Evolutionary conservation across 2,329 filamentous ascomycete species (phyloP).

Genomic region (Penicillium brasilianum): DNA sequence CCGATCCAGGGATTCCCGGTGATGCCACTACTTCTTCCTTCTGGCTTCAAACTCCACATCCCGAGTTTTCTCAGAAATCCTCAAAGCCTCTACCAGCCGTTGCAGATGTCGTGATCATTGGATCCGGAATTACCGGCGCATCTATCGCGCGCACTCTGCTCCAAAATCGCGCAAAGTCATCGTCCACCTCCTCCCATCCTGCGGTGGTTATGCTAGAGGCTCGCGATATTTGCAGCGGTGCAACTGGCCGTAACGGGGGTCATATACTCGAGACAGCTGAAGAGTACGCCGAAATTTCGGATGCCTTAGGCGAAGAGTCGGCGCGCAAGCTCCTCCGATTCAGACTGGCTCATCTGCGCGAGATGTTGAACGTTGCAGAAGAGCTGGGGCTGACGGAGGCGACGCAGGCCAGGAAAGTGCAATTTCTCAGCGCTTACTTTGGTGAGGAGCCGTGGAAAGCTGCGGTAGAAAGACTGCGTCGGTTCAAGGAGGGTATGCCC

Average conservation of each 20-base stretch:
- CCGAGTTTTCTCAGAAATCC: constrained; percentile 26
- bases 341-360: constrained; percentile 30
- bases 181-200: constrained; percentile 12
- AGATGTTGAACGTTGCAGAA: constrained; percentile 28
- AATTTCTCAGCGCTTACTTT: constrained; percentile 38
- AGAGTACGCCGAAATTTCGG: constrained; percentile 28
- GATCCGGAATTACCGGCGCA: constrained; percentile 37
- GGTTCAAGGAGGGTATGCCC: constrained; percentile 36
- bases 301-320: constrained; percentile 23
- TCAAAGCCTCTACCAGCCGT: constrained; percentile 29
- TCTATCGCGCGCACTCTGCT: constrained; percentile 35
- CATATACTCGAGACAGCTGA: constrained; percentile 39
- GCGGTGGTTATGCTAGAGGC: constrained; percentile 38
- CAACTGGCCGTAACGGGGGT: constrained; percentile 42
- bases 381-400: constrained; percentile 29
- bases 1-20: constrained; percentile 35
- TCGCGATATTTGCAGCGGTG: constrained; percentile 38
- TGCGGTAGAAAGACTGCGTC: constrained; percentile 25
- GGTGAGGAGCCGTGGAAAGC: constrained; percentile 31
- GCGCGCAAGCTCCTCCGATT: constrained; percentile 32
- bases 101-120: constrained; percentile 39
- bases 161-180: constrained; percentile 10
- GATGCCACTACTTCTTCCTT: constrained; percentile 40
- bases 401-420: constrained; percentile 33
- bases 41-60: constrained; percentile 37